These are phyloP conservation scores for Pseudomonodictys pantanalensis DNA, from an alignment of 495 filamentous ascomycete species.

Conservation along the genomic window DNA sequence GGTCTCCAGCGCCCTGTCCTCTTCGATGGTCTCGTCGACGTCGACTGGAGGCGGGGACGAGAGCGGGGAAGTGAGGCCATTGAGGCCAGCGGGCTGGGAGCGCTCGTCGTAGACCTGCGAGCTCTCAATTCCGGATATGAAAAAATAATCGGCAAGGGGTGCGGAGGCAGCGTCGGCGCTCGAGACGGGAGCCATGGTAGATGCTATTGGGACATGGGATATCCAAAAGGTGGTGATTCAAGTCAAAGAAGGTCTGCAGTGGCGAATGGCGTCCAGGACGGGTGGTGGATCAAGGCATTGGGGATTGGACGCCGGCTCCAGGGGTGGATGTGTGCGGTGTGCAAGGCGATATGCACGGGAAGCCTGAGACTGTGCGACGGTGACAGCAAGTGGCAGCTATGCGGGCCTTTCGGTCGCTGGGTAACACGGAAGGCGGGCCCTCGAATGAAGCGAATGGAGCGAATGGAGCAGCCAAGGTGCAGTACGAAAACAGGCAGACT, in stretches of 20 bases:
- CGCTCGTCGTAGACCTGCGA: slow-evolving; percentile 54
- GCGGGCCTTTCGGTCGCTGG: not conserved
- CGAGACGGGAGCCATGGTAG: slow-evolving; percentile 36
- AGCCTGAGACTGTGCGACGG: slow-evolving; percentile 18
- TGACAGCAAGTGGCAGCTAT: not conserved
- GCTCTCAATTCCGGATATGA: slow-evolving; percentile 91
- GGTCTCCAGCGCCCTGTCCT: slow-evolving; percentile 56
- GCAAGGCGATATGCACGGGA: slow-evolving; percentile 23
- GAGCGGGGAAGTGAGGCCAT: slow-evolving; percentile 15
- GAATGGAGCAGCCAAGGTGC: too few species aligned
- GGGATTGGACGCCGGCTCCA: slow-evolving; percentile 24
- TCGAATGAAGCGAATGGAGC: not conserved
- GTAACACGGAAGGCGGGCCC: not conserved
- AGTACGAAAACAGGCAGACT: too few species aligned
- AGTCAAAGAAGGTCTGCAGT: slow-evolving; percentile 20
- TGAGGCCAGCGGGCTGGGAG: slow-evolving; percentile 40
- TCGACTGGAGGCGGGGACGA: slow-evolving; percentile 47
- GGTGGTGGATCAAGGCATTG: slow-evolving; percentile 25
- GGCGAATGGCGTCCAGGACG: slow-evolving; percentile 5
- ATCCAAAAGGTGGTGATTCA: slow-evolving; percentile 3
- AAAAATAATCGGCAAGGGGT: slow-evolving; percentile 97
- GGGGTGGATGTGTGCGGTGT: slow-evolving; percentile 27
- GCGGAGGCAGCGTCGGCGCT: slow-evolving; percentile 52
- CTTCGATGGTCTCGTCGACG: slow-evolving; percentile 75
- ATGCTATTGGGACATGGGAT: slow-evolving; percentile 20